Conservation (phyloP, 139 green algal species). For the Monoraphidium neglectum region DNA sequence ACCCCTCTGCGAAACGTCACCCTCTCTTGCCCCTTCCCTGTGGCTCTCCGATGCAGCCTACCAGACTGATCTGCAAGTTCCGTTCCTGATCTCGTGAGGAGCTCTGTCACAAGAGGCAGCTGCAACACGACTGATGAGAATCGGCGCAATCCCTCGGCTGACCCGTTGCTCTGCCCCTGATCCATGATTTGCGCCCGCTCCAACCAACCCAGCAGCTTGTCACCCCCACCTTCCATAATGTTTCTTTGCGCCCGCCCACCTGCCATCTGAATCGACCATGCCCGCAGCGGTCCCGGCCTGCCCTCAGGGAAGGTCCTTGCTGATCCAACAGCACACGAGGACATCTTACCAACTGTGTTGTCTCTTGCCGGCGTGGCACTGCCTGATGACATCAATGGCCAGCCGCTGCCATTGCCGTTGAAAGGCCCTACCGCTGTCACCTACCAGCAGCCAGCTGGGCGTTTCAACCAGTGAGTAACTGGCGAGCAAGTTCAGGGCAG, state of each 20-base stretch:
- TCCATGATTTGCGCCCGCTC: neutral
- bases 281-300: neutral
- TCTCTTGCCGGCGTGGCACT: conserved; percentile 2
- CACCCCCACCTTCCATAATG: neutral
- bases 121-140: too few relatives aligned
- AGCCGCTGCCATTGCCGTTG: neutral
- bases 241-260: too few relatives aligned
- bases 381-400: conserved; percentile 8
- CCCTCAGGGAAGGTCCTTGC: neutral
- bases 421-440: neutral
- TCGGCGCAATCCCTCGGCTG: too few relatives aligned
- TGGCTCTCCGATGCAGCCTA: too few relatives aligned
- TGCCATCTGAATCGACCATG: too few relatives aligned
- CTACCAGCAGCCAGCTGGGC: neutral
- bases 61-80: conserved; percentile 18
- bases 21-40: too few relatives aligned
- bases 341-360: conserved; percentile 9
- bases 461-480: neutral
- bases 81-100: conserved; percentile 10
- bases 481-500: too few relatives aligned
- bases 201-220: neutral
- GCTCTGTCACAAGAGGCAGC: neutral
- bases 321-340: neutral
- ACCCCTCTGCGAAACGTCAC: too few relatives aligned
- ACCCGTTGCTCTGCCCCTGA: neutral